Base-by-base conservation (phyloP, 495 filamentous ascomycete species). In the Trichocladium antarcticum region DNA sequence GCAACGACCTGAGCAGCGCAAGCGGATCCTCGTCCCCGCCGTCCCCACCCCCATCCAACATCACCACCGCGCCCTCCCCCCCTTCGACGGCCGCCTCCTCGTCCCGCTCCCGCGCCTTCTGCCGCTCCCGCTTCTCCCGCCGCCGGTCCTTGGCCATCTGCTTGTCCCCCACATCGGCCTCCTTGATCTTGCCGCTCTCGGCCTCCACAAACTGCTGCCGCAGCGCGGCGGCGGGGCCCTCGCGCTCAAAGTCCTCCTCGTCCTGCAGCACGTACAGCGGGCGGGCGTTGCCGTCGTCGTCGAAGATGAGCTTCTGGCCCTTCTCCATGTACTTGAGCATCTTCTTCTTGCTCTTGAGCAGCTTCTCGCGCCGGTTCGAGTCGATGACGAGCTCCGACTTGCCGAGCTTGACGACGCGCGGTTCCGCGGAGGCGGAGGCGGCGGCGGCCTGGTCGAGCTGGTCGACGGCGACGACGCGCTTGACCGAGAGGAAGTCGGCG, bases 331-430 rank as follows among this genome's bases (percentile, higher is more conserved):
- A 81, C 62, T 95, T 92, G 51, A 82, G 74, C 20, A 95, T 72
- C 67, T 90, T 87, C 74, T 95, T 95, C 73, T 96, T 96, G 21
- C 87, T 93, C 47, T 83, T 85, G 56, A 96, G 78, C 22, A 95
- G 76, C 66, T 95, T 95, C 68, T 93, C 89, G 57, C 83, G 81
- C 16, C 92, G 86, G 62, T 95, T 89, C 10, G 87, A 94, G 67
- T 96, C 89, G 57, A 98, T 81, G 45, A 92, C 64, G 15, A 95
- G 69, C 14, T 85, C 76, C 35, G 74, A 71, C 38, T 69, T 69
- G 55, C 78, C 79, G 36, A 77, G 64, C 12, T 59, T 57, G 51
- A 79, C 66, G 21, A 73, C 62, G 60, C 73, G 77, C n/a, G 68
- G 54, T 71, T 63, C 47, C 59, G 60, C 52, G n/a, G 55, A 64